Base-by-base conservation (phyloP, 2,329 filamentous ascomycete species). In the Didymella segeticola region DNA sequence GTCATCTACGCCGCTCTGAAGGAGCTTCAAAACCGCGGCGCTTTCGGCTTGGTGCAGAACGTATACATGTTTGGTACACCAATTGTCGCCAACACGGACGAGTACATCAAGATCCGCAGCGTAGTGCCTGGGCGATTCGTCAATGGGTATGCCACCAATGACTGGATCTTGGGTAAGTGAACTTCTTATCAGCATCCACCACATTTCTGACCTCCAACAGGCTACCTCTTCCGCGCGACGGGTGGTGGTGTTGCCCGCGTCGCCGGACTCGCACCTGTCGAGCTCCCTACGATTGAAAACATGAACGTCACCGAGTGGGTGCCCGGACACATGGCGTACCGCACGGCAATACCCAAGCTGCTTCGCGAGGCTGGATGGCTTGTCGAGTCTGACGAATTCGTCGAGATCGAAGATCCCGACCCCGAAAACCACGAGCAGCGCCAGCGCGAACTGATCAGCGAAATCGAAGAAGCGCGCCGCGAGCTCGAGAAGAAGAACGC, bases 351-450 rank as follows among this genome's bases (percentile, higher is more conserved):
- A 89, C 95, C 95, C 14, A 86, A 86, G 52, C 81, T 99, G 15
- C 81, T 99, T 45, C 86, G 91, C 58, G 89, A 93, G 71, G 91
- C 93, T 29, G 95, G 93, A 14, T 99, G 93, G 92, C 79, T 88
- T 47, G 90, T 98, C 3, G 88, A 96, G 68, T 93, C 89, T 60
- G 92, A 97, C 64, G 93, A 98, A 71, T 99, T 98, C 70, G 88
- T 85, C 1, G 95, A 99, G 75, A 98, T 99, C 56, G 95, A 98
- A 72, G 95, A 99, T 63, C 92, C 95, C 0, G 95, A 99, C 68
- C 95, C 95, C 0, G 95, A 98, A 0, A 93, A 96, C 63, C 93
- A 98, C 75, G 83, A 86, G 43, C 83, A 91, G 71, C 83, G 93
- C 41, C 95, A 99, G 75, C 84, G 92, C 50, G 93, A 98, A 75